Evolutionary conservation across 208 protist genomes (phyloP).

Genomic region (Wallacemonas sp.): DNA sequence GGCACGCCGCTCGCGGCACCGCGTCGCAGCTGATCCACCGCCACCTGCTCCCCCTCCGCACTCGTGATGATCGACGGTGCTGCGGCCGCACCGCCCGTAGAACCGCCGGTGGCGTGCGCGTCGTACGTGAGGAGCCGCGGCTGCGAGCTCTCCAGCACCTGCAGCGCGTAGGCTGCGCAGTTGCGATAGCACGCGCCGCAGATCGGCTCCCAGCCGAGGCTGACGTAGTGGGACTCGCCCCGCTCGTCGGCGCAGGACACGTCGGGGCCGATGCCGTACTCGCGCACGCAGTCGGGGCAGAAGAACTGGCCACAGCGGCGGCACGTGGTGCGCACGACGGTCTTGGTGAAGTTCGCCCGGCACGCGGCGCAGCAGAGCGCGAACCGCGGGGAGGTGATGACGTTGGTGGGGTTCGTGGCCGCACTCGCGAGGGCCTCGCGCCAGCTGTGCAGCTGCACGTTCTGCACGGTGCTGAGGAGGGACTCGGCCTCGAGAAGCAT

Average conservation of each 20-base stretch:
- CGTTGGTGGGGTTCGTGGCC: constrained; percentile 37
- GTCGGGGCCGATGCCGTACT: constrained; percentile 48
- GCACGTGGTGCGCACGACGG: constrained; percentile 53
- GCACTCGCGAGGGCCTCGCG: constrained; percentile 37
- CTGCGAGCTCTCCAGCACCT: constrained; percentile 19
- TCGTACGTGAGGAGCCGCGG: constrained; percentile 17
- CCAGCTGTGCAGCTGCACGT: constrained; percentile 26
- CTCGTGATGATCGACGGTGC: neutral
- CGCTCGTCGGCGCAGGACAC: constrained; percentile 25
- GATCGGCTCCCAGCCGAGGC: constrained; percentile 63
- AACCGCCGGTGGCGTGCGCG: neutral
- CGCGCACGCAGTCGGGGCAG: constrained; percentile 58
- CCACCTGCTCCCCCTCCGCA: constrained; percentile 4
- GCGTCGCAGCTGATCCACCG: constrained; percentile 9
- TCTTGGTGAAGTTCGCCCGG: constrained; percentile 32
- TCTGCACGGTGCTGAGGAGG: constrained; percentile 32
- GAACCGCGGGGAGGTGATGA: constrained; percentile 47
- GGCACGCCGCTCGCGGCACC: constrained; percentile 14
- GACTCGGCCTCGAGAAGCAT: constrained; percentile 35
- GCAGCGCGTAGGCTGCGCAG: constrained; percentile 35
- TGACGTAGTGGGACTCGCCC: constrained; percentile 16
- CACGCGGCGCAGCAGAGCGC: constrained; percentile 37
- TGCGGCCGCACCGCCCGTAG: constrained; percentile 4
- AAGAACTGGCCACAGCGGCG: constrained; percentile 77
- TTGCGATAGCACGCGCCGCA: constrained; percentile 53